Conservation (phyloP, 2,329 filamentous ascomycete genomes). For the Seiridium unicorne region DNA sequence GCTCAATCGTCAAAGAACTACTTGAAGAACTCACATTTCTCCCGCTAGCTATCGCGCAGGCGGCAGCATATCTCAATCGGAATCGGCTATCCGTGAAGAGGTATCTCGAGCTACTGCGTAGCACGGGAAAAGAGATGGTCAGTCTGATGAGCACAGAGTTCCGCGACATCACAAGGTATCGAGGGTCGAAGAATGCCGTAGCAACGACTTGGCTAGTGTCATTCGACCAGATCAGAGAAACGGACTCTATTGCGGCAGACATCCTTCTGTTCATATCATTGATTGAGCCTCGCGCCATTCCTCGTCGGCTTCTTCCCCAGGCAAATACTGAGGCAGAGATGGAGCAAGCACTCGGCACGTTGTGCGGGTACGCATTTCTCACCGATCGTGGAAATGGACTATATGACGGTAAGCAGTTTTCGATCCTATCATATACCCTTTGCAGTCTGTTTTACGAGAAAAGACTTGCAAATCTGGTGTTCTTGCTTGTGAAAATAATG, state of each 20-base stretch:
- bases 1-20: constrained; percentile 16
- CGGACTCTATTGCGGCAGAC: constrained; percentile 22
- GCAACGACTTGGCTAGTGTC: constrained; percentile 38
- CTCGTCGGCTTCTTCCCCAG: constrained; percentile 27
- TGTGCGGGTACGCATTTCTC: constrained; percentile 32
- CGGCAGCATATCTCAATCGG: background rate
- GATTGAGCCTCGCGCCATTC: constrained; percentile 35
- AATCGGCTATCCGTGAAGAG: constrained; percentile 12
- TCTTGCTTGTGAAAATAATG: too few species aligned
- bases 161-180: constrained; percentile 29
- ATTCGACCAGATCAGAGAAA: constrained; percentile 32
- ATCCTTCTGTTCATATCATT: constrained; percentile 35
- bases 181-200: constrained; percentile 29
- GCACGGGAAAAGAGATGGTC: constrained; percentile 27
- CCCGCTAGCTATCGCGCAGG: background rate
- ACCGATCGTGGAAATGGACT: constrained; percentile 16
- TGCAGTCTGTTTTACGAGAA: constrained; percentile 28
- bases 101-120: constrained; percentile 32
- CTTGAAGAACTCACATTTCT: constrained; percentile 33
- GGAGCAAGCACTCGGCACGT: constrained; percentile 25
- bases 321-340: constrained; percentile 11
- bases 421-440: constrained; percentile 32
- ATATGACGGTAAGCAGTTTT: constrained; percentile 7
- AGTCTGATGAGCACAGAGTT: constrained; percentile 32
- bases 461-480: constrained; percentile 17